Evolutionary conservation across 768 basidiomycete species (phyloP).

Genomic region (Phylloporus arenicola): DNA sequence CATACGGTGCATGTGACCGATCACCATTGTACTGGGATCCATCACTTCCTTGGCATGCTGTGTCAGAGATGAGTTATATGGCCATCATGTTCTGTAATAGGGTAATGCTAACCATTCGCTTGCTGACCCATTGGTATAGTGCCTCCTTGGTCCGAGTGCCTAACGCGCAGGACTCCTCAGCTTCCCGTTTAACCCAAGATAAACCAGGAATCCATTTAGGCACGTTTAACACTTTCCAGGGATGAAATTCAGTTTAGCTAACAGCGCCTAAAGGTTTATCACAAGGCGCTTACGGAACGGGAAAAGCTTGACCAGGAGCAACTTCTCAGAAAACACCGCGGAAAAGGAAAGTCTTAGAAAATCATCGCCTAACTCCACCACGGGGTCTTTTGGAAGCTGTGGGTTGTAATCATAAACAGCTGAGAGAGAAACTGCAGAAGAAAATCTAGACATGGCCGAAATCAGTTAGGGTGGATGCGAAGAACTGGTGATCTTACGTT

Average conservation of each 20-base stretch:
- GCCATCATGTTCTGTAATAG: too few species aligned
- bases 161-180: not conserved
- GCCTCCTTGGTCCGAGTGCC: not conserved
- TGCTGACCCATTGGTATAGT: not conserved
- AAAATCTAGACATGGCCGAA: not conserved
- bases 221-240: not conserved
- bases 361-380: not conserved
- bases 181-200: not conserved
- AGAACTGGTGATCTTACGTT: not conserved
- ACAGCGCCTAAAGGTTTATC: not conserved
- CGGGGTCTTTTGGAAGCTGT: not conserved
- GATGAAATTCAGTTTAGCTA: not conserved
- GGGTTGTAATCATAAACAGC: not conserved
- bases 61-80: not conserved
- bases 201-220: not conserved
- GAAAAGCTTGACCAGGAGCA: slow-evolving; percentile 3
- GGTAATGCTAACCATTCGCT: not conserved
- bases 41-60: not conserved
- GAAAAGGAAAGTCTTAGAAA: not conserved
- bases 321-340: not conserved
- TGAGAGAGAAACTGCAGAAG: not conserved
- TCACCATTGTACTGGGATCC: not conserved
- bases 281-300: slow-evolving; percentile 6
- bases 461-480: not conserved
- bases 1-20: not conserved